Conservation (phyloP, 1,139 yeast genomes). For the Blastobotrys serpentis region DNA sequence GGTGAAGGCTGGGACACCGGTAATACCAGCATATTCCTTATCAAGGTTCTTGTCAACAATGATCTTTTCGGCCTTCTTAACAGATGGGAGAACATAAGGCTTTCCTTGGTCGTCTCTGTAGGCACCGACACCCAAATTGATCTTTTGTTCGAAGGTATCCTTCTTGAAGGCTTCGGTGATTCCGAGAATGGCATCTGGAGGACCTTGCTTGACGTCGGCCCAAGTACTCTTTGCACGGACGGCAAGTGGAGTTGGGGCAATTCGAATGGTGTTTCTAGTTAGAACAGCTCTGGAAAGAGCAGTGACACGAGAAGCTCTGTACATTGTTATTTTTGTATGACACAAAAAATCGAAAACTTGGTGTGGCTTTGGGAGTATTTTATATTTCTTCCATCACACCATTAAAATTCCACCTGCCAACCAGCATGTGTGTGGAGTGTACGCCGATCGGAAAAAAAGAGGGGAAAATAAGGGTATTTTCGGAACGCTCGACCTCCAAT, state of each 20-base stretch:
- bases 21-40: constrained; percentile 88
- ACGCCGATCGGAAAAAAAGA: constrained; percentile 10
- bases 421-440: neutral
- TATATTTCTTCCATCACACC: constrained; percentile 6
- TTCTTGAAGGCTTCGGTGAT: constrained; percentile 57
- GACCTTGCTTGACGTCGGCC: constrained; percentile 53
- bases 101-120: constrained; percentile 90
- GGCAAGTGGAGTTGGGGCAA: neutral
- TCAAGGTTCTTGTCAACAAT: constrained; percentile 50
- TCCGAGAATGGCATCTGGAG: constrained; percentile 67
- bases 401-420: neutral
- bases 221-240: constrained; percentile 32
- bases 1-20: constrained; percentile 77
- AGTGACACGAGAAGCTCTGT: constrained; percentile 3
- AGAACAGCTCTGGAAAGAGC: constrained; percentile 1
- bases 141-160: constrained; percentile 53
- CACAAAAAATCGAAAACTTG: neutral
- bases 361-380: neutral
- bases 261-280: neutral
- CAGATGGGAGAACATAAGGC: constrained; percentile 93
- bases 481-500: constrained; percentile 3
- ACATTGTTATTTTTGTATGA: neutral
- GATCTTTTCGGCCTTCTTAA: constrained; percentile 52
- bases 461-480: constrained; percentile 11
- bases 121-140: constrained; percentile 94